phyloP scores from a whole-genome alignment of 371 early-diverging fungal species.

The Choanephora cucurbitarum region DNA sequence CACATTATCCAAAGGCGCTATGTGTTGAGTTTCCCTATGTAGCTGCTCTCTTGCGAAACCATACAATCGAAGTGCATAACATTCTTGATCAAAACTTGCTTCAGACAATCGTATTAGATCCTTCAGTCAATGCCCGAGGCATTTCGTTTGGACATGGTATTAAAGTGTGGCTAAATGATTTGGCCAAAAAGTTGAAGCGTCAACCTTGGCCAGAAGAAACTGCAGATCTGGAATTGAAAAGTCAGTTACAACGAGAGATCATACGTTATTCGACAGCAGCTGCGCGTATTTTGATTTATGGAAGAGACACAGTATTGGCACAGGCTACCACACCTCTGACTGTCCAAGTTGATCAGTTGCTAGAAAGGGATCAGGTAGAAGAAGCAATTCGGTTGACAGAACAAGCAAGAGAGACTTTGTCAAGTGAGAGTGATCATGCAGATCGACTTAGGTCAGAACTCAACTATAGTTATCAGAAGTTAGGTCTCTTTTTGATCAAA shows the following conservation, averaged over 20 bases:
- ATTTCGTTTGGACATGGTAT: constrained; percentile 56
- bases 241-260: constrained; percentile 31
- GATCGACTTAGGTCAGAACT: constrained; percentile 54
- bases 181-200: constrained; percentile 34
- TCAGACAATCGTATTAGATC: constrained; percentile 58
- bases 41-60: constrained; percentile 68
- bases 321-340: constrained; percentile 65
- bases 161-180: constrained; percentile 49
- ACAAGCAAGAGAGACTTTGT: constrained; percentile 47
- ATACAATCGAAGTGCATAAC: constrained; percentile 77
- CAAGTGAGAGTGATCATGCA: constrained; percentile 38
- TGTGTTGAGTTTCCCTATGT: constrained; percentile 81
- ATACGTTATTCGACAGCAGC: constrained; percentile 51
- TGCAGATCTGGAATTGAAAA: constrained; percentile 36
- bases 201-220: constrained; percentile 47
- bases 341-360: constrained; percentile 56
- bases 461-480: constrained; percentile 66
- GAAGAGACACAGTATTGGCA: constrained; percentile 64
- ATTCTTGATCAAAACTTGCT: constrained; percentile 65
- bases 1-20: constrained; percentile 67
- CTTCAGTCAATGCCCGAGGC: constrained; percentile 49
- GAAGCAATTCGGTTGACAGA: constrained; percentile 62
- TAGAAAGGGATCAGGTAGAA: constrained; percentile 54
- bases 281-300: constrained; percentile 63
- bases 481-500: constrained; percentile 64